phyloP scores from a whole-genome alignment of 306 rosid genomes.

The Gynostemma pentaphyllum region DNA sequence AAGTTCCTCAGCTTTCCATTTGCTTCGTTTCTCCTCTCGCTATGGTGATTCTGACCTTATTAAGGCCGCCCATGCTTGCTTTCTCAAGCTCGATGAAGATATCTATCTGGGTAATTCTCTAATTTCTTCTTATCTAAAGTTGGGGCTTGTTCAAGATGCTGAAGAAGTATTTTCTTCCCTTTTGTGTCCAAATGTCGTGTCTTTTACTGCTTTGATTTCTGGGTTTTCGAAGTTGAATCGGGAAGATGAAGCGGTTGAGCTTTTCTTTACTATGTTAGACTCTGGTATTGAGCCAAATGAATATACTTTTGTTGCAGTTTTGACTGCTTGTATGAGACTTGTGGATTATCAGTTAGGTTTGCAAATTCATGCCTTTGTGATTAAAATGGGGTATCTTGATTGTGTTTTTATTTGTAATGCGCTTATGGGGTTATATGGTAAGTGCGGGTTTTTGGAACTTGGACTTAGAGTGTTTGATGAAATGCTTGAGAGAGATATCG shows the following conservation, averaged over 20 bases:
- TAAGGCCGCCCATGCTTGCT: slow-evolving; percentile 43
- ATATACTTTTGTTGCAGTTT: slow-evolving; percentile 63
- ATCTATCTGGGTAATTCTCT: slow-evolving; percentile 36
- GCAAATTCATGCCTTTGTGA: slow-evolving; percentile 49
- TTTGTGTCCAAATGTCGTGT: slow-evolving; percentile 39
- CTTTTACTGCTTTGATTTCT: slow-evolving; percentile 58
- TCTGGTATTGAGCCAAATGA: slow-evolving; percentile 47
- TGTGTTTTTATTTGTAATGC: slow-evolving; percentile 54
- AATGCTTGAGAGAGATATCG: slow-evolving; percentile 41
- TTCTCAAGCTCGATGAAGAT: slow-evolving; percentile 35
- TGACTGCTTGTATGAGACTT: slow-evolving; percentile 47
- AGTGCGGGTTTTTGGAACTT: slow-evolving; percentile 27
- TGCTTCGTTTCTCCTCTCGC: slow-evolving; percentile 46
- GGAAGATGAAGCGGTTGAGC: slow-evolving; percentile 39
- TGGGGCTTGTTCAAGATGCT: slow-evolving; percentile 45
- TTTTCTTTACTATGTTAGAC: slow-evolving; percentile 50
- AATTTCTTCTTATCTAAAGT: slow-evolving; percentile 41
- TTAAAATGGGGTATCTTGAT: slow-evolving; percentile 38
- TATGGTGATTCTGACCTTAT: slow-evolving; percentile 29
- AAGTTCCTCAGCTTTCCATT: slow-evolving; percentile 12
- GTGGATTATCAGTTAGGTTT: slow-evolving; percentile 32
- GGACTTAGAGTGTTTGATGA: slow-evolving; percentile 43
- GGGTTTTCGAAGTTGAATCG: slow-evolving; percentile 50
- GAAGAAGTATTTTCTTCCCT: slow-evolving; percentile 33
- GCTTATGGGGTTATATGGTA: slow-evolving; percentile 44